Percentiles rank a stretch among this genome's conserved stretches.
Evolutionary conservation across 164 flowering plant species (phyloP).

Genomic region (Magnolia changhungtana): DNA sequence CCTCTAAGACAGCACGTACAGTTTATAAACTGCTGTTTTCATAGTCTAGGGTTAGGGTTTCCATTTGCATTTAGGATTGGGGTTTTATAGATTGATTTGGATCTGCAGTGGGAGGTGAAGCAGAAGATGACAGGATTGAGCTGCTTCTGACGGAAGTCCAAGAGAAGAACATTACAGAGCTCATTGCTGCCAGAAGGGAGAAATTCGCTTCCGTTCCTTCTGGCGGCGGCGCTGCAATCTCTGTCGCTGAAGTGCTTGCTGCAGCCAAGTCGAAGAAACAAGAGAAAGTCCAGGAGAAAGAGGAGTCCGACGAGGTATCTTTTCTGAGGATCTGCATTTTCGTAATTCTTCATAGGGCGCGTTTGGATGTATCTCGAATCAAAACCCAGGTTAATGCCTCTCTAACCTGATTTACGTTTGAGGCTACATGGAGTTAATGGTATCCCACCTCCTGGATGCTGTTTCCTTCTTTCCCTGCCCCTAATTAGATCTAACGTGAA

Average conservation of each 20-base stretch:
- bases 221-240: slow-evolving; percentile 34
- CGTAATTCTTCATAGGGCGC: too few relatives aligned
- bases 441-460: too few relatives aligned
- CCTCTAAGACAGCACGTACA: too few relatives aligned
- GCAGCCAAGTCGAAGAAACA: slow-evolving; percentile 38
- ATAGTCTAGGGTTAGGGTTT: too few relatives aligned
- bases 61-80: background rate
- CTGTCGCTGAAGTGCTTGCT: slow-evolving; percentile 19
- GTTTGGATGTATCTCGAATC: too few relatives aligned
- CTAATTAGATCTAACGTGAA: background rate
- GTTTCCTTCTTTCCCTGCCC: background rate
- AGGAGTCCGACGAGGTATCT: slow-evolving; percentile 41
- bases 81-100: background rate
- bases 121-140: slow-evolving; percentile 33
- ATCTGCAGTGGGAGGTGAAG: slow-evolving; percentile 39
- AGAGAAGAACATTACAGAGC: slow-evolving; percentile 41
- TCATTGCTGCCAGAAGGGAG: slow-evolving; percentile 38
- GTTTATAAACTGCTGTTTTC: too few relatives aligned
- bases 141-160: slow-evolving; percentile 29
- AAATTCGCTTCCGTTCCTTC: slow-evolving; percentile 41
- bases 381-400: too few relatives aligned
- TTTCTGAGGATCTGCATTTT: background rate
- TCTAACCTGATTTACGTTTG: too few relatives aligned
- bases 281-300: slow-evolving; percentile 5
- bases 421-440: too few relatives aligned